phyloP scores from a whole-genome alignment of 2,329 filamentous ascomycete species.

The Fragosphaeria purpurea region DNA sequence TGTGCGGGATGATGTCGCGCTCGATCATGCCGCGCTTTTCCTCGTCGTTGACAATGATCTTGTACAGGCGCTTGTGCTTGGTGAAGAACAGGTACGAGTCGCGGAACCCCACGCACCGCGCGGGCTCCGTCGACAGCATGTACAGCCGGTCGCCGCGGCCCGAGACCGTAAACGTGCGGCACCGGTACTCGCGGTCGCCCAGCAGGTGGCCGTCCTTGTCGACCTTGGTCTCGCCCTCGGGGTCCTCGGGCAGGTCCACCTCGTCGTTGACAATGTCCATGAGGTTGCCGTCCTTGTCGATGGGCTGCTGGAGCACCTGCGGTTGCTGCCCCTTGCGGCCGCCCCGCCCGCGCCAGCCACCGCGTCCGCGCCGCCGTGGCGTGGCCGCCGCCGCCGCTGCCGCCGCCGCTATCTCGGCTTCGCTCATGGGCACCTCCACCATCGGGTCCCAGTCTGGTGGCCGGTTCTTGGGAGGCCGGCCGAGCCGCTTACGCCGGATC shows the following conservation, averaged over 20 bases:
- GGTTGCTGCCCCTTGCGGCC: conserved; percentile 59
- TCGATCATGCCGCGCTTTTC: conserved; percentile 96
- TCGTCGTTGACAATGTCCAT: conserved; percentile 89
- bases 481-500: conserved; percentile 67
- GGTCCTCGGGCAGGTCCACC: conserved; percentile 75
- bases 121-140: conserved; percentile 97
- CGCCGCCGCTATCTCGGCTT: conserved; percentile 18
- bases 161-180: conserved; percentile 78
- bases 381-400: conserved; percentile 24
- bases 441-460: conserved; percentile 68
- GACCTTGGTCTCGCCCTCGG: conserved; percentile 86
- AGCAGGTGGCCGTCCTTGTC: conserved; percentile 77
- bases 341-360: conserved; percentile 60
- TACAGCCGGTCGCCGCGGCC: conserved; percentile 79
- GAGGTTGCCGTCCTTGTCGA: conserved; percentile 89
- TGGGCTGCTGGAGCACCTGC: conserved; percentile 65
- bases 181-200: conserved; percentile 38
- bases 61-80: conserved; percentile 91
- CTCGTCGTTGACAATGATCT: conserved; percentile 96
- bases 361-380: conserved; percentile 55
- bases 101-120: conserved; percentile 90
- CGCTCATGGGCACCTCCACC: conserved; percentile 44
- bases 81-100: conserved; percentile 99
- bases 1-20: conserved; percentile 89
- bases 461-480: conserved; percentile 75